Base-by-base conservation (phyloP, 164 flowering plant species). In the Tetracentron sinense region DNA sequence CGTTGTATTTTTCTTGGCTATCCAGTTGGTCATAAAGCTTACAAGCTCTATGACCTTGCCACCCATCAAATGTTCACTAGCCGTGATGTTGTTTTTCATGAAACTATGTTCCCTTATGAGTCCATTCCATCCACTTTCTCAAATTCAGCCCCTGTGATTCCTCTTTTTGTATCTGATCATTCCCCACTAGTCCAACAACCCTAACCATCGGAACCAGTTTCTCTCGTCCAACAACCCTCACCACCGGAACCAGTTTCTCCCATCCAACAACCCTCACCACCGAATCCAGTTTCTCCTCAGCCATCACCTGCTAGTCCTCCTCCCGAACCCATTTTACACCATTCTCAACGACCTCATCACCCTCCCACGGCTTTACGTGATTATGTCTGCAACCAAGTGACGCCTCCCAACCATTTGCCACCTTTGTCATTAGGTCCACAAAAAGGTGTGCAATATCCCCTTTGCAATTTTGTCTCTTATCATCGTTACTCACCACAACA, bases 401-500 rank as follows among this genome's bases (percentile, higher is more conserved):
- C 51, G 20, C 17, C 51, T 48, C 51, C 51, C 51, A 48, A 48
- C 7, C 46, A 7, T 7, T 42, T 42, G 46, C 15, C 15, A 15
- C 15, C 46, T 42, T 7, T 15, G 15, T 17, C 51, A 48, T 48
- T n/a, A 4, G 51, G 20, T 48, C 16, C 16, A 48, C 16, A 48
- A 48, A 48, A 48, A 12, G 51, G 51, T 48, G 17, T n/a, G 4
- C 16, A 17, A 48, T 48, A 48, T 48, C 51, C 51, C 20, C 51
- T 48, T 48, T 48, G 51, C 15, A 42, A 42, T 42, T 42, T 42
- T 42, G 15, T 42, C 46, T 42, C 46, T 15, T 42, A 42, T 42
- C 51, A 48, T 48, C 51, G 51, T 48, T 48, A 48, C 51, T 48
- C 51, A 48, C 51, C 51, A 48, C 51, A 48, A n/a, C n/a, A n/a